Evolutionary conservation across 176 grass and related monocot species (phyloP), one percentile per base, ranked within the genome.

Genomic region (Musa beccarii): DNA sequence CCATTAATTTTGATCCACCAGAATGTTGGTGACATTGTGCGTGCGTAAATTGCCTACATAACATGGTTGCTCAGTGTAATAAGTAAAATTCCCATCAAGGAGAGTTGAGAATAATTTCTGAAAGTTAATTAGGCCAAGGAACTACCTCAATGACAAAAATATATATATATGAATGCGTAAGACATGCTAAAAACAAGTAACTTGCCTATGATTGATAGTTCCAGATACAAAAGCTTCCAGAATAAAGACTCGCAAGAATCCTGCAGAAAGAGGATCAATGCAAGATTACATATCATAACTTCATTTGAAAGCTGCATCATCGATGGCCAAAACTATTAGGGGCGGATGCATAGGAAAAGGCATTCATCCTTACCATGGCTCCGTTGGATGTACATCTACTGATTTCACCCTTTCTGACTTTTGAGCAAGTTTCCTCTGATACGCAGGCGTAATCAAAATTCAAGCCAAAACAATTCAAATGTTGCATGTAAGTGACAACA

Each of bases 161-260:
- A 28, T 28, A 28, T 29, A 29, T 29, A 29, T 29, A 29, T 29
- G 28, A 29, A 29, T 29, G 49, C 13, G 64, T 4, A 52, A 19
- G 54, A 64, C 19, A 63, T 26, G 12, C 11, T 11, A 16, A 53
- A 17, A 20, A 63, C 51, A 22, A 73, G 68, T 63, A 54, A 75
- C 79, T 82, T 89, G 82, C 90, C 88, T 98, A 90, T 51, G 94
- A 85, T 73, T 98, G 94, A 74, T 93, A 98, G 79, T 93, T 92
- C 95, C 95, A 98, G 67, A 98, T 98, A 91, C 95, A 91, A 65
- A 98, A 86, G 53, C 80, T 98, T 79, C 95, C 95, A 2, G 90
- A 93, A 85, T 98, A 98, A 68, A 98, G 89, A 54, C 95, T 98
- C 49, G 84, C 85, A 12, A 98, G 75, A 76, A 98, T 98, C 90